phyloP scores from a whole-genome alignment of 495 filamentous ascomycete genomes.

The Penicillium parvum region DNA sequence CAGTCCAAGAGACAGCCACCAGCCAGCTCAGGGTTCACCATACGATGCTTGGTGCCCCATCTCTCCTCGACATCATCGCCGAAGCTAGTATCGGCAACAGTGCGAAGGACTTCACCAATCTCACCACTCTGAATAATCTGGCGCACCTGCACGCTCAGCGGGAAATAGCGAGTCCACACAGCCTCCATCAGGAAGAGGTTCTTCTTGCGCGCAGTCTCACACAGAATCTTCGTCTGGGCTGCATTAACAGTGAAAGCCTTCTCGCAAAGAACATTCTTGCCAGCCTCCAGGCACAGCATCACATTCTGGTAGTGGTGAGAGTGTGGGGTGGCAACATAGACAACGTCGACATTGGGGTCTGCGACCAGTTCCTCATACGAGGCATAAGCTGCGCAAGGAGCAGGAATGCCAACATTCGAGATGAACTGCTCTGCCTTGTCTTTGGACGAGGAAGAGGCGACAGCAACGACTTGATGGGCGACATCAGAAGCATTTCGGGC shows the following conservation, averaged over 20 bases:
- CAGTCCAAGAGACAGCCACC: slow-evolving; percentile 79
- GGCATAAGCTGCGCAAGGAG: slow-evolving; percentile 68
- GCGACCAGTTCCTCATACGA: slow-evolving; percentile 74
- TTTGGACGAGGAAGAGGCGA: slow-evolving; percentile 71
- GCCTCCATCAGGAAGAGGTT: slow-evolving; percentile 95
- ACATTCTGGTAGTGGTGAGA: slow-evolving; percentile 93
- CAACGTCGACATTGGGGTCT: slow-evolving; percentile 75
- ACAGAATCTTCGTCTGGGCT: slow-evolving; percentile 68
- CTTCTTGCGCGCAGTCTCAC: slow-evolving; percentile 70
- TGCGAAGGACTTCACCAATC: slow-evolving; percentile 74
- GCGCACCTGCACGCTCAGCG: slow-evolving; percentile 69
- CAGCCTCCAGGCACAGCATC: slow-evolving; percentile 73
- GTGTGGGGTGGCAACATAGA: slow-evolving; percentile 93
- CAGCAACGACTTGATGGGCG: slow-evolving; percentile 73
- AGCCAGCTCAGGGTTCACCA: slow-evolving; percentile 83
- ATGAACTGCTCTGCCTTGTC: slow-evolving; percentile 70
- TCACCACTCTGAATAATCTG: slow-evolving; percentile 62
- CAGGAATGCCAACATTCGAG: slow-evolving; percentile 56
- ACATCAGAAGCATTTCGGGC: slow-evolving; percentile 68
- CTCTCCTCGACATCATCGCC: slow-evolving; percentile 47
- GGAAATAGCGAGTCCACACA: slow-evolving; percentile 93
- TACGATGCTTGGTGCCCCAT: slow-evolving; percentile 60
- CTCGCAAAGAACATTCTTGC: slow-evolving; percentile 88
- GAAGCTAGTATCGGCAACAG: slow-evolving; percentile 65
- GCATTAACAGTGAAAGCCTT: slow-evolving; percentile 93